Percentiles rank a stretch among this genome's conserved stretches.
phyloP scores from a whole-genome alignment of 345 rosid genomes.

The Bretschneidera sinensis region DNA sequence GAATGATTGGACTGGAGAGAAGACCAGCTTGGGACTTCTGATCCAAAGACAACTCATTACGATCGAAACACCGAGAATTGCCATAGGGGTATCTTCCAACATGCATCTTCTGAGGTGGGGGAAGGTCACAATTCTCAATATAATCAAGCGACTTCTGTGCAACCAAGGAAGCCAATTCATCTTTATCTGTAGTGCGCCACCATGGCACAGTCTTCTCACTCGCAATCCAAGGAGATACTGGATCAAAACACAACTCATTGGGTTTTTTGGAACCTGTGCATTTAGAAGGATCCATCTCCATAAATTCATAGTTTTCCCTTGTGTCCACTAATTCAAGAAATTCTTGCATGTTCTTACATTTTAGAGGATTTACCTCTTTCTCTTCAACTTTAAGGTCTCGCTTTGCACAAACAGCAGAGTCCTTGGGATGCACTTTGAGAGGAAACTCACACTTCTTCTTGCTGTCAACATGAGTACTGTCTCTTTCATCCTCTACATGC shows the following conservation, averaged over 20 bases:
- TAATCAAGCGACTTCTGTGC: conserved; percentile 70
- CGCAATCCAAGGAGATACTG: conserved; percentile 59
- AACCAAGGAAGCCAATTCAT: conserved; percentile 79
- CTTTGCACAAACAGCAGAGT: conserved; percentile 11
- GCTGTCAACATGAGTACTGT: neutral
- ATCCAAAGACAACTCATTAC: conserved; percentile 29
- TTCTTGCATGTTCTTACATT: conserved; percentile 33
- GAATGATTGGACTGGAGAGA: conserved; percentile 27
- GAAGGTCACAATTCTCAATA: conserved; percentile 84
- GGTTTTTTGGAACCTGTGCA: conserved; percentile 26
- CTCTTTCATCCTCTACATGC: conserved; percentile 1
- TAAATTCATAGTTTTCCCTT: conserved; percentile 30
- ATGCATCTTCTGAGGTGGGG: conserved; percentile 63
- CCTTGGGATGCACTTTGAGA: neutral
- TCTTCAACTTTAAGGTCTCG: conserved; percentile 17
- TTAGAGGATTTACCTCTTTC: conserved; percentile 15
- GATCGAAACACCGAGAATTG: conserved; percentile 25
- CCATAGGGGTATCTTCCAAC: conserved; percentile 35
- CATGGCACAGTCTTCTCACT: conserved; percentile 66
- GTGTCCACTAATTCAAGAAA: conserved; percentile 35
- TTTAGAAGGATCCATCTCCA: conserved; percentile 35
- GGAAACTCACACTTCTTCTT: conserved; percentile 10
- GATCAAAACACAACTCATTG: conserved; percentile 36
- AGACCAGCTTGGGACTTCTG: conserved; percentile 19
- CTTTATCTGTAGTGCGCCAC: conserved; percentile 80